phyloP scores from a whole-genome alignment of 306 rosid genomes.

The Cicer bijugum region DNA sequence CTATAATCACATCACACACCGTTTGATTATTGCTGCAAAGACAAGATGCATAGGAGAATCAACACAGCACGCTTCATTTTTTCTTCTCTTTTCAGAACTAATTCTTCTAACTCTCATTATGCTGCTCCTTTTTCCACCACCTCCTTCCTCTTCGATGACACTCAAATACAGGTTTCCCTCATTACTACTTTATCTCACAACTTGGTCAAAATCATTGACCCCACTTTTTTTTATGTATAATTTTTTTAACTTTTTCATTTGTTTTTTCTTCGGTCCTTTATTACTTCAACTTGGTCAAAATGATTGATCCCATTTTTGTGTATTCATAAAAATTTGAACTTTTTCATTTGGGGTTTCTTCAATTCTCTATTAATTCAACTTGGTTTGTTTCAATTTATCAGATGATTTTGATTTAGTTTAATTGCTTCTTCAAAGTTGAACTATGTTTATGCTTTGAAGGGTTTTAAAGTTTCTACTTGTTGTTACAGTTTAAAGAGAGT shows the following conservation, averaged over 20 bases:
- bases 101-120: conserved; percentile 36
- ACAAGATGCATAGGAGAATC: conserved; percentile 66
- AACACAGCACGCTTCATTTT: conserved; percentile 50
- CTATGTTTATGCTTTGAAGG: not conserved
- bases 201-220: conserved; percentile 12
- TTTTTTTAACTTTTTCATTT: not conserved
- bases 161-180: conserved; percentile 73
- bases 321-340: not conserved
- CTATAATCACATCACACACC: not conserved
- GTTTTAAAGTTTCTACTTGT: conserved; percentile 35
- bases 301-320: conserved; percentile 8
- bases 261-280: not conserved
- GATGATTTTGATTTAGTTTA: not conserved
- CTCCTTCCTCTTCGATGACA: conserved; percentile 82
- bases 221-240: not conserved
- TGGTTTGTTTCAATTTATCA: conserved; percentile 5
- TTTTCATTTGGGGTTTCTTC: conserved; percentile 14
- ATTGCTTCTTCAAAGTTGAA: not conserved
- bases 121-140: conserved; percentile 77
- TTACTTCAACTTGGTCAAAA: conserved; percentile 15
- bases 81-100: conserved; percentile 48
- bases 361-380: not conserved
- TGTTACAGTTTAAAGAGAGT: conserved; percentile 85
- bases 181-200: not conserved
- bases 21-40: not conserved